phyloP scores from a whole-genome alignment of 176 grass and related monocot species.

The Coix lacrymajobi region DNA sequence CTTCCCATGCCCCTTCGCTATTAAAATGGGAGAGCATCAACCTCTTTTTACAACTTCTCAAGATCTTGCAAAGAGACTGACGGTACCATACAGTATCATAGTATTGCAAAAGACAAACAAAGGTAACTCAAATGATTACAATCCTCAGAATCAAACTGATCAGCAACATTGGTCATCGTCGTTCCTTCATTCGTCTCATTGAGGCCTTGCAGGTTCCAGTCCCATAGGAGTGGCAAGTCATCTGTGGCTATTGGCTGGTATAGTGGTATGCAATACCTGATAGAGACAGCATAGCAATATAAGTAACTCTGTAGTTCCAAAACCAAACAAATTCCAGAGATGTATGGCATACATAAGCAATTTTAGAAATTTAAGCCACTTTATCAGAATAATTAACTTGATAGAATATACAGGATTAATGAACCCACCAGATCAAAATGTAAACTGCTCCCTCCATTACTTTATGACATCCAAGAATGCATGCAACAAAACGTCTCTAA shows the following conservation, averaged over 20 bases:
- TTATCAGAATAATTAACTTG: neutral
- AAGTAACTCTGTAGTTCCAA: neutral
- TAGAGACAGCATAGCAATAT: neutral
- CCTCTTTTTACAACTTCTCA: neutral
- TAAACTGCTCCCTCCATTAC: neutral
- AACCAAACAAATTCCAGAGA: neutral
- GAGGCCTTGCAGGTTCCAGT: neutral
- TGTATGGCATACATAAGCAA: neutral
- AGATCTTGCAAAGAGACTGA: neutral
- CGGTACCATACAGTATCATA: neutral
- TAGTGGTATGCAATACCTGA: neutral
- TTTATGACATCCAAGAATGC: neutral
- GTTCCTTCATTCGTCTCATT: neutral
- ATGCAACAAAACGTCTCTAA: neutral
- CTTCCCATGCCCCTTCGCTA: too few relatives aligned
- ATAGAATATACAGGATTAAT: neutral
- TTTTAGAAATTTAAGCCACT: neutral
- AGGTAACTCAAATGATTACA: neutral
- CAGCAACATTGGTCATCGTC: neutral
- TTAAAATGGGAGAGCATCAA: neutral
- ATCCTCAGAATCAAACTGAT: neutral
- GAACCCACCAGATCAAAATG: neutral
- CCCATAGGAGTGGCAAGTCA: neutral
- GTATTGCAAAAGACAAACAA: neutral
- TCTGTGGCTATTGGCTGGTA: neutral